Evolutionary conservation across 805 yeast genomes (phyloP), one percentile per base, ranked within the genome.

Genomic region (Pichia insulana): DNA sequence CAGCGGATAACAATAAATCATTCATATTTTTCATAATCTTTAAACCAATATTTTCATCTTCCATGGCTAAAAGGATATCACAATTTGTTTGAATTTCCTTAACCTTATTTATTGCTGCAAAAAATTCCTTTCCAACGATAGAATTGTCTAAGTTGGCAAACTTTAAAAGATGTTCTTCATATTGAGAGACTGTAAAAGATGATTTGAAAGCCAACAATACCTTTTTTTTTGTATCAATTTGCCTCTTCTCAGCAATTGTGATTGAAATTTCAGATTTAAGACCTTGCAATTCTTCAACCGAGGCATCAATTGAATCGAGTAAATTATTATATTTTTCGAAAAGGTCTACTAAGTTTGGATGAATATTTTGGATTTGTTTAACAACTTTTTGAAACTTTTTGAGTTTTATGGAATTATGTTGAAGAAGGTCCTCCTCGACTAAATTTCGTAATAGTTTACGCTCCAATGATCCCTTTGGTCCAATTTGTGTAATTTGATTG

Each of bases 1-100:
- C 73, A 2, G 83, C 78, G 15, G 63, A 46, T 33, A 73, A 73
- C 25, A 83, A 65, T 27, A 76, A 59, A 10, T 61, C 63, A 19
- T 73, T 70, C 62, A 77, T 71, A 51, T 76, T 71, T 10, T 68
- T 63, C 74, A 86, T 75, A 33, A 88, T 74, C 28, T 76, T 73
- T 20, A 72, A 56, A 1, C 95, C 94, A 13, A 83, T 63, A 37
- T 68, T 67, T 15, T 80, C 80, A 51, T 82, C 79, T 28, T 82
- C 80, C 53, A 80, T 70, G 5, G 87, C 76, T 19, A 92, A 68
- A 26, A 92, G 64, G 16, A 80, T 71, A 37, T 83, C 78, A 39
- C 95, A 80, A 44, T 80, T 76, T 28, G 73, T 69, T 55, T 80
- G 78, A 25, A 89, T 81, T 30, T 57, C 53, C 50, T 82, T 78